Conservation (phyloP, 768 basidiomycete species). For the Candolleomyces eurysporus region DNA sequence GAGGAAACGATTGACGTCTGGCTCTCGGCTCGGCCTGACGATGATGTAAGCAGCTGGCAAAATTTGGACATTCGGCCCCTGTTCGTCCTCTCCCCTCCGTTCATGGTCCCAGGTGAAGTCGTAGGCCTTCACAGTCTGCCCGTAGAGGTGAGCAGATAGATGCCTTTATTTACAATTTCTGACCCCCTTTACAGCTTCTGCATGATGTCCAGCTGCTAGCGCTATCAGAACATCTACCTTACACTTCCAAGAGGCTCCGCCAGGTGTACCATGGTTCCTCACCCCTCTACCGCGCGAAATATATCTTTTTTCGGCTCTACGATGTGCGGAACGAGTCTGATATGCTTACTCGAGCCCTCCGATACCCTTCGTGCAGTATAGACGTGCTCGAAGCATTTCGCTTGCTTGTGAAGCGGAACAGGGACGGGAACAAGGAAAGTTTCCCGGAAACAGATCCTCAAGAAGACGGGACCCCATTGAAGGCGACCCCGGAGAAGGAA, state of each 20-base stretch:
- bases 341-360: constrained; percentile 50
- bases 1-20: background rate
- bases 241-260: constrained; percentile 51
- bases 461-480: background rate
- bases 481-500: background rate
- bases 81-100: background rate
- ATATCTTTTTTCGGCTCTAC: constrained; percentile 44
- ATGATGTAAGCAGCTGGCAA: background rate
- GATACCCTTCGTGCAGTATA: constrained; percentile 59
- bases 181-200: constrained; percentile 52
- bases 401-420: constrained; percentile 24
- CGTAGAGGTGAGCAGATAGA: background rate
- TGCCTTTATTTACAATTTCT: background rate
- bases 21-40: background rate
- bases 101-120: background rate
- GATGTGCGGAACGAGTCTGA: constrained; percentile 20
- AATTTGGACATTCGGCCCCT: constrained; percentile 4
- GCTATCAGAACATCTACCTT: constrained; percentile 61
- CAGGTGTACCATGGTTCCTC: constrained; percentile 55
- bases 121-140: background rate
- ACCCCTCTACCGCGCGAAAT: constrained; percentile 60
- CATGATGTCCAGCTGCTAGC: constrained; percentile 76
- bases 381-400: constrained; percentile 44
- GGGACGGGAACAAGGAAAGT: background rate
- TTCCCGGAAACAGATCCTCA: background rate